phyloP scores from a whole-genome alignment of 257 asterid species.

The Solanum chilense region DNA sequence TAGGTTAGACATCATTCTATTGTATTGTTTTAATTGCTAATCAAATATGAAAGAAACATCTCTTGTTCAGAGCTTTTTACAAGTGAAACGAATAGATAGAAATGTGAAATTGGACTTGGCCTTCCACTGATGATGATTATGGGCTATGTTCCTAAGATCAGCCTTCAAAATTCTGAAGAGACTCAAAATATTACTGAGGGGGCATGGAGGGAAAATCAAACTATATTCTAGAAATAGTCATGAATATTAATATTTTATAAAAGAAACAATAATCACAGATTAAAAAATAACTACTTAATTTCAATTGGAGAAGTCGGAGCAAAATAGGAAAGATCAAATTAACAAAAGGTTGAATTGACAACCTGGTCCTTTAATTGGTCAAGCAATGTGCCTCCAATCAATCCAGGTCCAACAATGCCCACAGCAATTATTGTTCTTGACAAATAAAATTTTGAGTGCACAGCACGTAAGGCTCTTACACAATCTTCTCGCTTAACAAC shows the following conservation, averaged over 20 bases:
- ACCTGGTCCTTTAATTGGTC: conserved; percentile 98
- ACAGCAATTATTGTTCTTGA: conserved; percentile 89
- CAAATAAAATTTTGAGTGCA: conserved; percentile 91
- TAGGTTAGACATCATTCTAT: background rate
- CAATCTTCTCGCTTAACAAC: conserved; percentile 92
- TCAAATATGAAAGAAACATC: background rate
- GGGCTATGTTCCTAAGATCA: background rate
- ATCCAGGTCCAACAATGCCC: conserved; percentile 97
- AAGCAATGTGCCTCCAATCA: conserved; percentile 90
- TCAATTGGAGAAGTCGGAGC: background rate
- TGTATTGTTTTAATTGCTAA: background rate
- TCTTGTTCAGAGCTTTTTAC: background rate
- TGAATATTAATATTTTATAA: background rate
- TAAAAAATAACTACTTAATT: background rate
- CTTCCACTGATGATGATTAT: background rate
- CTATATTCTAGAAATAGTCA: background rate
- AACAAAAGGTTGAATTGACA: background rate
- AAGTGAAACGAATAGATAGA: background rate
- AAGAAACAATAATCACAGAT: background rate
- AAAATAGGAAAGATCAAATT: background rate
- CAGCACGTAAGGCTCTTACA: conserved; percentile 89
- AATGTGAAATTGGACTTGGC: background rate
- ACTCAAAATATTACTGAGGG: background rate
- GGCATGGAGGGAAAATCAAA: background rate
- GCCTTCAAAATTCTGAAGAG: background rate